These are phyloP conservation scores for Cucumis hystrix DNA, from an alignment of 306 rosid genomes.

Conservation along the genomic window DNA sequence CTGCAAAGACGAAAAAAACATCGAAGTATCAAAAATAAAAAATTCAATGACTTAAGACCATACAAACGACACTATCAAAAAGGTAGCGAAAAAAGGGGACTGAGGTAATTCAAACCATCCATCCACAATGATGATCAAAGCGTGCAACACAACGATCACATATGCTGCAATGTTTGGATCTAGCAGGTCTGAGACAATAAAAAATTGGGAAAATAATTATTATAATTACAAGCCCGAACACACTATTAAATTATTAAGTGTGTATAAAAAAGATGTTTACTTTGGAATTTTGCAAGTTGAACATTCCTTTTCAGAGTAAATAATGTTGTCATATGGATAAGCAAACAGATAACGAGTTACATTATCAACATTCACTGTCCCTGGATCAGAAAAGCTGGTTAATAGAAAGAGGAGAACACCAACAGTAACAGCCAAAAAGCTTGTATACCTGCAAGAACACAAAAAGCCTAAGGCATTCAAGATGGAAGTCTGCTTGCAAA, in stretches of 20 bases:
- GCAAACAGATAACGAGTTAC: slow-evolving; percentile 63
- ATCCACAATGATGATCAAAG: slow-evolving; percentile 97
- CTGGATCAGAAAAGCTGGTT: slow-evolving; percentile 93
- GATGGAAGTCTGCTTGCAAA: slow-evolving; percentile 1
- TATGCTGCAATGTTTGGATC: slow-evolving; percentile 97
- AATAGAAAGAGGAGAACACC: slow-evolving; percentile 78
- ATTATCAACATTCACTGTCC: slow-evolving; percentile 56
- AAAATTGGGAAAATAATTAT: slow-evolving; percentile 4
- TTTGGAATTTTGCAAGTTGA: slow-evolving; percentile 83
- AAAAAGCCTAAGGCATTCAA: slow-evolving; percentile 10
- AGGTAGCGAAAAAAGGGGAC: slow-evolving; percentile 2
- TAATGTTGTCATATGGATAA: slow-evolving; percentile 75
- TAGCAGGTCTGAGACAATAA: slow-evolving; percentile 67
- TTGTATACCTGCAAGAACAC: slow-evolving; percentile 51
- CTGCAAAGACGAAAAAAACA: slow-evolving; percentile 32
- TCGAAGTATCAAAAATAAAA: slow-evolving; percentile 7
- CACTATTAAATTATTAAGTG: neutral
- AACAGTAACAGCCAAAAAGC: slow-evolving; percentile 57
- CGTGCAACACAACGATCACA: slow-evolving; percentile 87
- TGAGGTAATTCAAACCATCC: slow-evolving; percentile 55
- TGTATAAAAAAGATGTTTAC: slow-evolving; percentile 29
- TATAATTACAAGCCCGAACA: neutral
- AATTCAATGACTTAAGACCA: neutral
- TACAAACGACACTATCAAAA: neutral
- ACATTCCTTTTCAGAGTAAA: slow-evolving; percentile 73